Conservation (phyloP, 352 stramenopile genomes). For the Pythium plurisporium region DNA sequence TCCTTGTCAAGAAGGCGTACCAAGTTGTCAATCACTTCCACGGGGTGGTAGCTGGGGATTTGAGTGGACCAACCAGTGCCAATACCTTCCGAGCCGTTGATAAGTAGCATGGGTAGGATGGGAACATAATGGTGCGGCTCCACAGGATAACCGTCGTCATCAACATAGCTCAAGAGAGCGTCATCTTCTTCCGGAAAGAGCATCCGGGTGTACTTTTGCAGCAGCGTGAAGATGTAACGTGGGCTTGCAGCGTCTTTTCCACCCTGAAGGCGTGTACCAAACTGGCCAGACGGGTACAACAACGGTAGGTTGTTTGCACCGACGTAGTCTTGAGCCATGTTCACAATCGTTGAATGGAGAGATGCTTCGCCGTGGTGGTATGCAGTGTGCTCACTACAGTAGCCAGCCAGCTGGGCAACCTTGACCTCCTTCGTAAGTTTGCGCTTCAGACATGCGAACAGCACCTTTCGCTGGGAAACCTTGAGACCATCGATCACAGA, state of each 20-base stretch:
- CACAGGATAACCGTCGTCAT: constrained; percentile 98
- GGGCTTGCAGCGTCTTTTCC: constrained; percentile 98
- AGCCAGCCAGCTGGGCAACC: constrained; percentile 98
- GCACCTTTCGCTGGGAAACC: constrained; percentile 96
- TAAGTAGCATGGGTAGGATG: constrained; percentile 93
- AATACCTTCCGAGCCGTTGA: constrained; percentile 99
- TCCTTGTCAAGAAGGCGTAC: constrained; percentile 64
- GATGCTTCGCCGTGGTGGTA: constrained; percentile 99
- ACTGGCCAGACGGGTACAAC: constrained; percentile 96
- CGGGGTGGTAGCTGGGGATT: constrained; percentile 94
- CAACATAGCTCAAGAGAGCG: constrained; percentile 93
- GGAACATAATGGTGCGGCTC: constrained; percentile 98
- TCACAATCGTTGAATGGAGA: constrained; percentile 97
- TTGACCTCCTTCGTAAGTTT: constrained; percentile 99
- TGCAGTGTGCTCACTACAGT: constrained; percentile 94
- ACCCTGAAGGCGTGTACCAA: constrained; percentile 97
- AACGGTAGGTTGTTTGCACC: constrained; percentile 99
- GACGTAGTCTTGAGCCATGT: constrained; percentile 99
- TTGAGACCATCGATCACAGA: constrained; percentile 97
- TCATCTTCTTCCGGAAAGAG: constrained; percentile 99
- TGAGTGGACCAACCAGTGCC: constrained; percentile 97
- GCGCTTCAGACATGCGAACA: constrained; percentile 98
- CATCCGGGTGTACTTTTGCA: constrained; percentile 94
- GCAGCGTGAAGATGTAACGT: constrained; percentile 98
- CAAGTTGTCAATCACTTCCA: constrained; percentile 96